Base-by-base conservation (phyloP, 1,284 basidiomycete species). In the Marasmius tenuissimus region DNA sequence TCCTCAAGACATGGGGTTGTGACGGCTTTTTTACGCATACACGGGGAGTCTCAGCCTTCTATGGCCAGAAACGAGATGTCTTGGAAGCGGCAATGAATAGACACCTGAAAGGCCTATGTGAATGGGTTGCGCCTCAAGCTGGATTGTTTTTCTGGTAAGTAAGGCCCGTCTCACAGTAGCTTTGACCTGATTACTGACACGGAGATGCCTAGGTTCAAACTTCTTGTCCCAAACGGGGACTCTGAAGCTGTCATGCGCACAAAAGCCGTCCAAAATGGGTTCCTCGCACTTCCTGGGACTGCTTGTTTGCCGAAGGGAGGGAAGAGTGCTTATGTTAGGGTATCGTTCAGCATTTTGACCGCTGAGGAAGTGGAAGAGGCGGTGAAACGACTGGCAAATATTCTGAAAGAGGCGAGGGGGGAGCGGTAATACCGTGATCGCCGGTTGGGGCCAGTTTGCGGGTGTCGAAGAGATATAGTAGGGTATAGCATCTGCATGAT, bases 71-170 rank as follows among this genome's bases (percentile, higher is more conserved):
- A 70, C 81, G 94, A 20, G 88, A 94, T 71, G 78, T 87, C 9
- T 97, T 98, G 72, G 92, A 96, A 72, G 73, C 75, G 1, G 88
- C 90, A 37, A 89, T 96, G 73, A 78, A 83, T 61, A 85, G 83
- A 70, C 84, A 96, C 70, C 82, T 98, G 37, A 80, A 79, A 59
- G 92, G 87, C 1, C 42, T 40, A 20, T 63, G 57, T 4, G 88
- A 90, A 66, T 98, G 96, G 95, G 85, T 79, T 47, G 81, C 83
- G 0, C 96, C 96, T 0, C 89, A 93, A 57, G 92, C 96, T 3
- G 96, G 96, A 65, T 92, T 95, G 91, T 95, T 96, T 77, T 86
- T 93, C 70, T 96, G 93, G 93, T 91, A 34, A 54, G 50, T n/a
- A n/a, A 27, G 50, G n/a, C 47, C 54, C 14, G 47, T 58, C 33